phyloP scores from a whole-genome alignment of 768 basidiomycete genomes.

The Chiua virens region DNA sequence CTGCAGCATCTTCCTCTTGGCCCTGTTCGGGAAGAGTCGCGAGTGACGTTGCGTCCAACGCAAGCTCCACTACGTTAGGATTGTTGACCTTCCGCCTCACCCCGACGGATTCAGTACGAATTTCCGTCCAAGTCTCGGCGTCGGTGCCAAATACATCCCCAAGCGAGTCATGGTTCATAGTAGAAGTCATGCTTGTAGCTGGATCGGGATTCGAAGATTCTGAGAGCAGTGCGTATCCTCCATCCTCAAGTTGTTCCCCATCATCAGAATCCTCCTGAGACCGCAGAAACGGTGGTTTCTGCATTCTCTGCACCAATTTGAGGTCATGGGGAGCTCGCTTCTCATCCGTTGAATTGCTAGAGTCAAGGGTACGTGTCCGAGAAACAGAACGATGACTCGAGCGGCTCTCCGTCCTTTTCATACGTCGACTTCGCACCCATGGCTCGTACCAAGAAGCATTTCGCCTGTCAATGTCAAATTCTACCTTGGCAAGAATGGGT shows the following conservation, averaged over 20 bases:
- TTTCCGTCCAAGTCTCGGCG: constrained; percentile 59
- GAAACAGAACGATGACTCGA: constrained; percentile 28
- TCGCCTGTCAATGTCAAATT: constrained; percentile 87
- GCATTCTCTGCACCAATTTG: constrained; percentile 49
- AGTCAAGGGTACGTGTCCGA: constrained; percentile 21
- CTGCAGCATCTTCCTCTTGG: constrained; percentile 31
- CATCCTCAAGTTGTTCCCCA: constrained; percentile 29
- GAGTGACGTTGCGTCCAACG: constrained; percentile 46
- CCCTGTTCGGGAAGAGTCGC: constrained; percentile 26
- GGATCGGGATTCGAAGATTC: constrained; percentile 29
- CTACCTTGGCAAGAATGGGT: constrained; percentile 89
- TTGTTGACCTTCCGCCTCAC: constrained; percentile 23
- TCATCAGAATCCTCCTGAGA: constrained; percentile 21
- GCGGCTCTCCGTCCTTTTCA: constrained; percentile 52
- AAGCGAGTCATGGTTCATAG: constrained; percentile 47
- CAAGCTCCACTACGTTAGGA: constrained; percentile 53
- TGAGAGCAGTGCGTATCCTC: constrained; percentile 30
- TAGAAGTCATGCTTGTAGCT: constrained; percentile 39
- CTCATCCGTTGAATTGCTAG: constrained; percentile 23
- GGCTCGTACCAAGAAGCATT: constrained; percentile 86
- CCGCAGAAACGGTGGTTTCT: constrained; percentile 37
- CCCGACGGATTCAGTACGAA: constrained; percentile 39
- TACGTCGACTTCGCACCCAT: constrained; percentile 68
- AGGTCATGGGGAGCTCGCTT: constrained; percentile 48
- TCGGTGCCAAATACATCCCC: constrained; percentile 67